Conservation (phyloP, 306 rosid species). For the Mimosa pudica region DNA sequence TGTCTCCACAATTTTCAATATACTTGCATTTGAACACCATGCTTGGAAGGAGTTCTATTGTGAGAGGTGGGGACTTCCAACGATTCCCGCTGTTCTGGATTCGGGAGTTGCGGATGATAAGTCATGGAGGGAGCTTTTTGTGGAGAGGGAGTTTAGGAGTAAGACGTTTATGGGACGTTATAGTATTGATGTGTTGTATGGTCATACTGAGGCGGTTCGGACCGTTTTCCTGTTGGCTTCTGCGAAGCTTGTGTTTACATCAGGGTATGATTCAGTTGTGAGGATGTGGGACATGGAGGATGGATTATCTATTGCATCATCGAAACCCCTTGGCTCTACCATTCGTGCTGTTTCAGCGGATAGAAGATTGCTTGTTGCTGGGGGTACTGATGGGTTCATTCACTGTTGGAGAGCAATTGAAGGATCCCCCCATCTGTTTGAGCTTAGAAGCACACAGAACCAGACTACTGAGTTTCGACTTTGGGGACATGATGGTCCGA, state of each 20-base stretch:
- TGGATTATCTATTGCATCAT: constrained; percentile 77
- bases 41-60: constrained; percentile 94
- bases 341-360: constrained; percentile 91
- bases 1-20: constrained; percentile 61
- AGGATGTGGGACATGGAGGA: constrained; percentile 93
- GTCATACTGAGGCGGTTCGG: constrained; percentile 87
- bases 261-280: constrained; percentile 92
- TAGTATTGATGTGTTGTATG: constrained; percentile 75
- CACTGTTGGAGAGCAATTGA: constrained; percentile 91
- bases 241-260: constrained; percentile 78
- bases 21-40: constrained; percentile 76
- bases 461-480: constrained; percentile 67
- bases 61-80: constrained; percentile 92
- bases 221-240: constrained; percentile 82
- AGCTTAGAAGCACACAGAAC: constrained; percentile 60
- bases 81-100: constrained; percentile 41
- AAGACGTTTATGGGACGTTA: constrained; percentile 90
- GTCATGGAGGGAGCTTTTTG: constrained; percentile 86
- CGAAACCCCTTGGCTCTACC: constrained; percentile 77
- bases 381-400: constrained; percentile 89
- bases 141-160: constrained; percentile 94
- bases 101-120: constrained; percentile 53
- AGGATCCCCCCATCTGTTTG: constrained; percentile 71
- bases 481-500: constrained; percentile 95
- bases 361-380: constrained; percentile 68